Evolutionary conservation across 108 stramenopile species (phyloP).

Genomic region (Discostella stelligeroides): DNA sequence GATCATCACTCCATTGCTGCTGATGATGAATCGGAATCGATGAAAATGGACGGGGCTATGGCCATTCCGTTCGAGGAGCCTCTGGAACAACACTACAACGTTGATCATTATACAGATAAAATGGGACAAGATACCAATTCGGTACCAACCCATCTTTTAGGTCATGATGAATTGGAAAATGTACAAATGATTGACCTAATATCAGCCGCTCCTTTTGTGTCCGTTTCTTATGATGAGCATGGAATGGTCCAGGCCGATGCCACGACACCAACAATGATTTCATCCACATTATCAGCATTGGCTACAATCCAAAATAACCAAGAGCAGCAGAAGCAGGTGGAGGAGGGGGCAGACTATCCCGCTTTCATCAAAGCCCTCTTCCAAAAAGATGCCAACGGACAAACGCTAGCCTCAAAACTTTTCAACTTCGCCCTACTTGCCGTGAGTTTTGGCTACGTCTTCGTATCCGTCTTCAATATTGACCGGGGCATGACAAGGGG

Average conservation of each 20-base stretch:
- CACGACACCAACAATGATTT: neutral
- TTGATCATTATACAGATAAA: neutral
- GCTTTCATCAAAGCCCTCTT: slow-evolving; percentile 33
- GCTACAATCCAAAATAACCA: neutral
- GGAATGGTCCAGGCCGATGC: slow-evolving; percentile 34
- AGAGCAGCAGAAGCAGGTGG: neutral
- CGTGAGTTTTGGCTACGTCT: slow-evolving; percentile 71
- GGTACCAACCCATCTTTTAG: slow-evolving; percentile 10
- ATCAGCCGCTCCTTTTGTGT: slow-evolving; percentile 11
- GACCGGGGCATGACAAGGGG: slow-evolving; percentile 88
- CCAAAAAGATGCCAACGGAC: slow-evolving; percentile 41
- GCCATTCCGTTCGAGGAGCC: slow-evolving; percentile 1
- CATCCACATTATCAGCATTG: too few relatives aligned
- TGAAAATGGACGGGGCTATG: neutral
- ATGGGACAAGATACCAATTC: slow-evolving; percentile 7
- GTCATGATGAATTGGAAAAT: slow-evolving; percentile 8
- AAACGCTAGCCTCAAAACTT: slow-evolving; percentile 59
- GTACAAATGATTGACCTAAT: neutral
- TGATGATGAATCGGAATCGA: neutral
- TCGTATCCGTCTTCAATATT: slow-evolving; percentile 77
- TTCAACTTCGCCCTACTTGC: slow-evolving; percentile 73
- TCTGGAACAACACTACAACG: slow-evolving; percentile 10
- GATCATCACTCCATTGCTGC: too few relatives aligned
- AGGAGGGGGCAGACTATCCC: slow-evolving; percentile 32
- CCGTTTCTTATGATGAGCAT: slow-evolving; percentile 35